A percentile compares a stretch with the other conserved stretches of the same genome.
phyloP scores from a whole-genome alignment of 1,139 yeast species.

The Scheffersomyces lignicola region DNA sequence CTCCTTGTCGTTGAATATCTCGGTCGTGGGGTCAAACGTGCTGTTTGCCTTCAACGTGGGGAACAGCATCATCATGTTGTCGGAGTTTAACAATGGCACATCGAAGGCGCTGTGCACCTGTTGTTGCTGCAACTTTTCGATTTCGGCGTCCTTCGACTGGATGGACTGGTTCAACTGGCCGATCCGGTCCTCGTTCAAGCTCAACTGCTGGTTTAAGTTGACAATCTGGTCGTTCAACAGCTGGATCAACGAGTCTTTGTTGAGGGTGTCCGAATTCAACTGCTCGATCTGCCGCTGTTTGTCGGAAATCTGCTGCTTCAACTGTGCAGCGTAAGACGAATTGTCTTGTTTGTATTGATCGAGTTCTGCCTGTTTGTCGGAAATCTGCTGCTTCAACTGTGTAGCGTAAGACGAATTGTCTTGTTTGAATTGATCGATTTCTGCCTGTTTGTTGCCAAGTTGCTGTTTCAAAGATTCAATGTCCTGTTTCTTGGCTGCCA shows the following conservation, averaged over 20 bases:
- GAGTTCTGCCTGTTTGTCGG: no score
- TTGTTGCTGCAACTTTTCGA: constrained; percentile 5
- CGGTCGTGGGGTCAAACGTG: constrained; percentile 4
- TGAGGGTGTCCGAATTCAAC: background rate
- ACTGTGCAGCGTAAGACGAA: no score
- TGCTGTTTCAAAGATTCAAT: background rate
- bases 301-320: no score
- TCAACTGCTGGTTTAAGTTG: no score
- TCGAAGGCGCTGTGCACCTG: background rate
- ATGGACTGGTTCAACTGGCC: constrained; percentile 6
- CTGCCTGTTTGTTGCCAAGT: background rate
- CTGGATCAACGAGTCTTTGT: background rate
- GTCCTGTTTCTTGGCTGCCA: background rate
- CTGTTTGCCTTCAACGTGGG: background rate
- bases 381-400: no score
- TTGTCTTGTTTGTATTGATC: no score
- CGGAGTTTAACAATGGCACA: constrained; percentile 1
- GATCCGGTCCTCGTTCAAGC: no score
- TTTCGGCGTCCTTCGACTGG: constrained; percentile 6
- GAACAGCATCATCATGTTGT: background rate
- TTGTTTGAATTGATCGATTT: background rate
- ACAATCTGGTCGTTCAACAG: no score
- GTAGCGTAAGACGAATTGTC: no score
- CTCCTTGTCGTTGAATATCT: constrained; percentile 5
- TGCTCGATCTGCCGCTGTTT: no score